Percentiles rank a stretch among this genome's conserved stretches.
Evolutionary conservation across 2,329 filamentous ascomycete species (phyloP).

Genomic region (Microdochium paspali): DNA sequence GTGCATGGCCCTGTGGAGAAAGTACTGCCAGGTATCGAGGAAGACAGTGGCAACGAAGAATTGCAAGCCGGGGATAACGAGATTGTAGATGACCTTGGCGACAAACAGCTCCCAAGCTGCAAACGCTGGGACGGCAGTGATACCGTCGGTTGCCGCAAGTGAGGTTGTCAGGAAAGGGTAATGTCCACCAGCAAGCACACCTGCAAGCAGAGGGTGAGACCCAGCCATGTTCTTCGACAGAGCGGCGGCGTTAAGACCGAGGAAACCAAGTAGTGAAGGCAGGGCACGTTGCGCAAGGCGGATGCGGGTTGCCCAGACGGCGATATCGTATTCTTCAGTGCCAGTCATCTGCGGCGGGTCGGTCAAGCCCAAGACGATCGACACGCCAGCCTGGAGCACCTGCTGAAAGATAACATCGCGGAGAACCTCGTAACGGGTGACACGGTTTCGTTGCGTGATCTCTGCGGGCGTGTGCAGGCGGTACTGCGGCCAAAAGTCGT

Average conservation of each 20-base stretch:
- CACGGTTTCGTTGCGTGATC: constrained; percentile 78
- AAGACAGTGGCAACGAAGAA: constrained; percentile 65
- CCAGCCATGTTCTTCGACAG: constrained; percentile 67
- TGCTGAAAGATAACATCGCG: constrained; percentile 91
- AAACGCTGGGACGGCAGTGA: constrained; percentile 55
- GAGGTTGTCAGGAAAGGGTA: constrained; percentile 64
- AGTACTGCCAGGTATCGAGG: constrained; percentile 97
- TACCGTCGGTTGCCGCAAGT: constrained; percentile 40
- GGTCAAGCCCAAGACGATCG: constrained; percentile 56
- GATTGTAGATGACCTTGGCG: constrained; percentile 73
- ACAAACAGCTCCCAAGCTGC: constrained; percentile 70
- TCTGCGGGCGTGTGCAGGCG: constrained; percentile 92
- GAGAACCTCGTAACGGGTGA: constrained; percentile 73
- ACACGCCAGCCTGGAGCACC: constrained; percentile 71
- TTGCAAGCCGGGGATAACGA: constrained; percentile 66
- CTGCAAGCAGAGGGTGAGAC: constrained; percentile 65
- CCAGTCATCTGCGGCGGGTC: constrained; percentile 69
- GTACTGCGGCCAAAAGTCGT: constrained; percentile 82
- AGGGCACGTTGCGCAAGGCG: constrained; percentile 71
- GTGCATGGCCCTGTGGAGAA: constrained; percentile 93
- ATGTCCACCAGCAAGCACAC: constrained; percentile 66
- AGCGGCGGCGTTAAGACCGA: constrained; percentile 68
- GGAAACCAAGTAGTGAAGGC: constrained; percentile 56
- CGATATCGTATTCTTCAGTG: constrained; percentile 75
- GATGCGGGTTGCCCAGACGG: constrained; percentile 79